Conservation (phyloP, 1,139 yeast genomes). For the Candida tetrigidarum region DNA sequence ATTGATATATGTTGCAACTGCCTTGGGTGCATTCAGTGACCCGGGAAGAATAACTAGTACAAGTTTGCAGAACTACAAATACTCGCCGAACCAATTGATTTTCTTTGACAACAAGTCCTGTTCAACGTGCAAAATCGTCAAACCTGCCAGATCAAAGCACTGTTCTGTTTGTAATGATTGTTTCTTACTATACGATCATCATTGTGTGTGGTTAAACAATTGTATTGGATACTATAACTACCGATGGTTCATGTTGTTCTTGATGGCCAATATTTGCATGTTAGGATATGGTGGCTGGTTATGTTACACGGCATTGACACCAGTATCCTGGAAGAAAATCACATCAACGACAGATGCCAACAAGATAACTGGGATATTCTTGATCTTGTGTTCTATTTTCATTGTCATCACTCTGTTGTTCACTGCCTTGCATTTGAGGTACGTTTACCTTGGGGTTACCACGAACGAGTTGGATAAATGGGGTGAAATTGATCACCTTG, state of each 20-base stretch:
- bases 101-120: constrained; percentile 50
- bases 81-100: constrained; percentile 53
- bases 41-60: constrained; percentile 51
- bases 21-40: constrained; percentile 50
- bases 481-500: constrained; percentile 69
- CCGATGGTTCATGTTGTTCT: constrained; percentile 67
- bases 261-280: constrained; percentile 57
- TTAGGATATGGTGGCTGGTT: constrained; percentile 64
- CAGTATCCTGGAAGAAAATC: constrained; percentile 29
- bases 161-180: constrained; percentile 77
- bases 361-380: constrained; percentile 53
- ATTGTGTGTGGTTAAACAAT: constrained; percentile 93
- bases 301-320: constrained; percentile 33
- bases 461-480: constrained; percentile 89
- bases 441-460: constrained; percentile 81
- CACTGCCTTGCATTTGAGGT: constrained; percentile 60
- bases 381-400: constrained; percentile 58
- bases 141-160: constrained; percentile 91
- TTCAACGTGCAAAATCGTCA: constrained; percentile 65
- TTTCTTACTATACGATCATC: constrained; percentile 79
- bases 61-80: constrained; percentile 21
- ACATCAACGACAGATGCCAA: constrained; percentile 34
- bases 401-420: constrained; percentile 60
- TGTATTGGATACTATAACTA: constrained; percentile 83
- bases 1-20: constrained; percentile 38